phyloP scores from a whole-genome alignment of 441 rosid genomes.

The Biscutella auriculata region DNA sequence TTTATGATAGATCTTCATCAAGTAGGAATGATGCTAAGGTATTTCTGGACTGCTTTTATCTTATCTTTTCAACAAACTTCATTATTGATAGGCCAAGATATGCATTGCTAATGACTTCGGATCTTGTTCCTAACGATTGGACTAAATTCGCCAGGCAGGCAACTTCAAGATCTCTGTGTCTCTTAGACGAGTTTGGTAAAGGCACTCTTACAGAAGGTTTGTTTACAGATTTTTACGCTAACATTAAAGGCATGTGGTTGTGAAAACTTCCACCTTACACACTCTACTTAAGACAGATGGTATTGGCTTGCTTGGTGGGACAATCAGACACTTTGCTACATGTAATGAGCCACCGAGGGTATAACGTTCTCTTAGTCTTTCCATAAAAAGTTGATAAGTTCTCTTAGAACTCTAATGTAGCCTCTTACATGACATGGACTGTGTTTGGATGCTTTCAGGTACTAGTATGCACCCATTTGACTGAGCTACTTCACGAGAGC shows the following conservation, averaged over 20 bases:
- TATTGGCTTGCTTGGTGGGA: slow-evolving; percentile 91
- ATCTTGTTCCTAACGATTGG: slow-evolving; percentile 9
- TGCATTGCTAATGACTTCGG: background rate
- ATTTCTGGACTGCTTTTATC: slow-evolving; percentile 12
- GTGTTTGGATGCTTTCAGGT: slow-evolving; percentile 35
- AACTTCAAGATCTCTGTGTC: slow-evolving; percentile 81
- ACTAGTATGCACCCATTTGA: slow-evolving; percentile 82
- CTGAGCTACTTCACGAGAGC: slow-evolving; percentile 59
- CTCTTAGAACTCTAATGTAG: background rate
- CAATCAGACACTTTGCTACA: slow-evolving; percentile 56
- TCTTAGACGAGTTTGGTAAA: slow-evolving; percentile 97
- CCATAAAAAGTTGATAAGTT: background rate
- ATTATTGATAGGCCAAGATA: slow-evolving; percentile 1
- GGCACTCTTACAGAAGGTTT: slow-evolving; percentile 98
- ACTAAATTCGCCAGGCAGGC: slow-evolving; percentile 58
- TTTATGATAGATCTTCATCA: slow-evolving; percentile 98
- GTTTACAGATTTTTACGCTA: slow-evolving; percentile 10
- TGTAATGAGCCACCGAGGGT: slow-evolving; percentile 83
- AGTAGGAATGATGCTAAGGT: slow-evolving; percentile 98
- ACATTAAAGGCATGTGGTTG: background rate
- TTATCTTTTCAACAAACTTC: slow-evolving; percentile 4
- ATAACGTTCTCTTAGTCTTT: slow-evolving; percentile 20
- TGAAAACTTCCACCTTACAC: slow-evolving; percentile 11
- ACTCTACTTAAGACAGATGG: slow-evolving; percentile 51
- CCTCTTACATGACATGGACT: background rate